phyloP scores from a whole-genome alignment of 2,329 filamentous ascomycete species.

The Monilinia laxa region DNA sequence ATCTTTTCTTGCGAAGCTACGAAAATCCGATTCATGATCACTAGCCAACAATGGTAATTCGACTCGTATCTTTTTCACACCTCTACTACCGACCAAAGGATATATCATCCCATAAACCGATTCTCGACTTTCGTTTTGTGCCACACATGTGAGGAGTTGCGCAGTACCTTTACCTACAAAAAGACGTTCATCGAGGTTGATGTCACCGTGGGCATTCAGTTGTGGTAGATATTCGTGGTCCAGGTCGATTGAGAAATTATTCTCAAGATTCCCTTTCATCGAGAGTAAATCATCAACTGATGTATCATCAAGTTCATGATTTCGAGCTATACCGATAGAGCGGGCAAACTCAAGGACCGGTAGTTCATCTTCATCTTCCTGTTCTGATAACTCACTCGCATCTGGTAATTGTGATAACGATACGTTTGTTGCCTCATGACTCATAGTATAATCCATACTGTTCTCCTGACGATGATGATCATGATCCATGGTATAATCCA shows the following conservation, averaged over 20 bases:
- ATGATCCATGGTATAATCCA: neutral
- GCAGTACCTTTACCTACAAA: constrained; percentile 32
- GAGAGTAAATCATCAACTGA: constrained; percentile 27
- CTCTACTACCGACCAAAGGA: constrained; percentile 22
- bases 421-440: neutral
- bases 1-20: constrained; percentile 33
- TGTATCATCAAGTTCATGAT: constrained; percentile 30
- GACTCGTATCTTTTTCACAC: constrained; percentile 26
- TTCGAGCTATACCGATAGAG: constrained; percentile 32
- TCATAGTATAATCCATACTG: constrained; percentile 3
- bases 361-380: constrained; percentile 28
- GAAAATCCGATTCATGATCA: constrained; percentile 36
- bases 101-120: constrained; percentile 24
- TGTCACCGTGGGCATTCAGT: constrained; percentile 27
- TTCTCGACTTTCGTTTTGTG: constrained; percentile 23
- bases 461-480: neutral
- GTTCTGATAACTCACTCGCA: neutral
- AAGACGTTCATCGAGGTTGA: constrained; percentile 33
- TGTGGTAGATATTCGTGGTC: constrained; percentile 28
- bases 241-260: neutral
- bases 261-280: constrained; percentile 21
- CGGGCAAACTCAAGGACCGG: constrained; percentile 38
- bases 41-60: constrained; percentile 37
- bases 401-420: constrained; percentile 8
- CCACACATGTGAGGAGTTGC: constrained; percentile 31